Percentiles rank a stretch among this genome's conserved stretches.
Conservation (phyloP, 1,139 yeast genomes). For the Geotrichum australiense region DNA sequence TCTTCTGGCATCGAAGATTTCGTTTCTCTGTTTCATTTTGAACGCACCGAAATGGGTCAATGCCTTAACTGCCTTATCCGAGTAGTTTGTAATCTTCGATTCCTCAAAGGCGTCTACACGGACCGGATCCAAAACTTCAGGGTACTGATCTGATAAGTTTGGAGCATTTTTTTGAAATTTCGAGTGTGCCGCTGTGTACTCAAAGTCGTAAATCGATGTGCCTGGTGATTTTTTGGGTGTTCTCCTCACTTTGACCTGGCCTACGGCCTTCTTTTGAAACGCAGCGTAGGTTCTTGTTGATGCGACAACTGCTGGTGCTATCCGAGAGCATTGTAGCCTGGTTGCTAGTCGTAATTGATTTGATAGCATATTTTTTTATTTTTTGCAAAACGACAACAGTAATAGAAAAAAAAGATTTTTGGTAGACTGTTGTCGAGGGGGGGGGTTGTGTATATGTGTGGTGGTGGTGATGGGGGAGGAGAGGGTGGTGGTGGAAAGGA, state of each 20-base stretch:
- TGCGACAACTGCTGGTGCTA: too few relatives aligned
- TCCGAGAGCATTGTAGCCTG: too few relatives aligned
- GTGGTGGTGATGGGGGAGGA: too few relatives aligned
- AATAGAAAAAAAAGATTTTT: too few relatives aligned
- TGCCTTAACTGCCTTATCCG: conserved; percentile 21
- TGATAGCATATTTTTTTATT: too few relatives aligned
- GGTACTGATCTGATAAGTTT: conserved; percentile 19
- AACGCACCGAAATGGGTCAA: conserved; percentile 41
- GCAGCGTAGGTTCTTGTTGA: too few relatives aligned
- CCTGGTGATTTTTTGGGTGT: conserved; percentile 31
- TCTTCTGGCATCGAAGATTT: conserved; percentile 43
- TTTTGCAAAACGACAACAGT: too few relatives aligned
- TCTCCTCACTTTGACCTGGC: conserved; percentile 14
- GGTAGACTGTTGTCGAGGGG: too few relatives aligned
- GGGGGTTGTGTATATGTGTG: too few relatives aligned
- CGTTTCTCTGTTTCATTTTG: conserved; percentile 47
- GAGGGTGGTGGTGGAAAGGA: too few relatives aligned
- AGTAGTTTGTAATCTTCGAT: conserved; percentile 22
- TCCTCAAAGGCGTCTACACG: conserved; percentile 5
- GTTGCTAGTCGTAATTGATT: too few relatives aligned
- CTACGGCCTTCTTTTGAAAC: conserved; percentile 2
- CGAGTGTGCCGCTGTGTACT: conserved; percentile 31
- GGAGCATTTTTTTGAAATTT: conserved; percentile 24
- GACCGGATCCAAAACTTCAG: conserved; percentile 10
- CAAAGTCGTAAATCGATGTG: conserved; percentile 21